Conservation (phyloP, 768 basidiomycete genomes). For the Albatrellus ellisii region DNA sequence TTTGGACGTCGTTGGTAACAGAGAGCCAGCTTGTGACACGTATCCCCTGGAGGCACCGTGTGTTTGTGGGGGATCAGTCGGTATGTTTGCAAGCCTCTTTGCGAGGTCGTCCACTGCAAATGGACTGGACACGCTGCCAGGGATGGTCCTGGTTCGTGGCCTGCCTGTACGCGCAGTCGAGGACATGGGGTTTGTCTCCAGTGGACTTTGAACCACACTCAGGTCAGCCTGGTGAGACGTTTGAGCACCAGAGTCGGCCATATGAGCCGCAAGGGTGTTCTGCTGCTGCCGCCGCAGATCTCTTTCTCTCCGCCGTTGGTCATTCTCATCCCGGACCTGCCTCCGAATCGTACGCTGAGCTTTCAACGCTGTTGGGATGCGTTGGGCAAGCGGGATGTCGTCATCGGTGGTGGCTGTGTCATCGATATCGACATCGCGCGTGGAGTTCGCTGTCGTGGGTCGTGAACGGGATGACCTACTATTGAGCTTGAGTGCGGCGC, state of each 20-base stretch:
- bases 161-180: background rate
- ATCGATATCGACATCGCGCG: constrained; percentile 14
- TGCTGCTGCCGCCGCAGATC: constrained; percentile 13
- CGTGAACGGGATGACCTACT: constrained; percentile 6
- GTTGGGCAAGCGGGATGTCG: constrained; percentile 72
- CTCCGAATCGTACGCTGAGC: constrained; percentile 73
- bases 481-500: constrained; percentile 3
- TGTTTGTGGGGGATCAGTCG: background rate
- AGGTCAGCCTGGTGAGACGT: background rate
- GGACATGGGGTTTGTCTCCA: background rate
- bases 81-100: constrained; percentile 9
- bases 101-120: constrained; percentile 10
- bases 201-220: background rate
- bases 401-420: constrained; percentile 29
- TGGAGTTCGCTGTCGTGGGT: background rate
- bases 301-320: constrained; percentile 31
- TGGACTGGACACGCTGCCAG: constrained; percentile 7
- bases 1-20: constrained; percentile 2
- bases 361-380: constrained; percentile 70
- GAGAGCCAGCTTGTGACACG: background rate
- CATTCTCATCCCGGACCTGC: constrained; percentile 56
- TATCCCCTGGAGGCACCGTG: background rate
- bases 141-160: constrained; percentile 11
- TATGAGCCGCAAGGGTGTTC: background rate
- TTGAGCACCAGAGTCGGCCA: background rate